Evolutionary conservation across 768 basidiomycete genomes (phyloP).

Genomic region (Chlorophyllum brunneum): DNA sequence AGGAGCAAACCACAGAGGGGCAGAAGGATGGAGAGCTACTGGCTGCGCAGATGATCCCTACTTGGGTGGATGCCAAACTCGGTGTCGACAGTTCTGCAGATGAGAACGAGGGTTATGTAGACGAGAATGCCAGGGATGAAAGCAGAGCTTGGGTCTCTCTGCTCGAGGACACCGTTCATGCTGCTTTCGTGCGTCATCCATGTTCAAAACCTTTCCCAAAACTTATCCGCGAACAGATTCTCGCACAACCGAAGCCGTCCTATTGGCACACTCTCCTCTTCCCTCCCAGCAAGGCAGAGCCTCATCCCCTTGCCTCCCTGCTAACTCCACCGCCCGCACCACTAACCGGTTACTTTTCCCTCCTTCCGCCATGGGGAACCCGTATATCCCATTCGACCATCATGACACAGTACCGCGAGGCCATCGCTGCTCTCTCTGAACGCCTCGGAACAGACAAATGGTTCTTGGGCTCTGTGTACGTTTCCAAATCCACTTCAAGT

Average conservation of each 20-base stretch:
- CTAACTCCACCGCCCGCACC: constrained; percentile 68
- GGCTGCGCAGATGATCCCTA: constrained; percentile 62
- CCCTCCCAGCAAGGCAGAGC: constrained; percentile 23
- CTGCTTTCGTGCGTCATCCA: constrained; percentile 54
- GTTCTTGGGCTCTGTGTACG: constrained; percentile 74
- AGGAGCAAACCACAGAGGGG: constrained; percentile 22
- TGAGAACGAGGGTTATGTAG: constrained; percentile 64
- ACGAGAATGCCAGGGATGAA: constrained; percentile 60
- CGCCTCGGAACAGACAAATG: constrained; percentile 74
- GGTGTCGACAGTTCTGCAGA: constrained; percentile 33
- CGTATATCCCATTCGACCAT: constrained; percentile 50
- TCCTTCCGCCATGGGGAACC: constrained; percentile 57
- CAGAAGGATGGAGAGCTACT: constrained; percentile 47
- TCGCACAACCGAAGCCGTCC: constrained; percentile 43
- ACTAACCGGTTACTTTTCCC: constrained; percentile 61
- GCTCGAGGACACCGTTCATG: constrained; percentile 73
- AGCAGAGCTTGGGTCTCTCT: constrained; percentile 81
- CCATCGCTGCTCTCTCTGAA: constrained; percentile 69
- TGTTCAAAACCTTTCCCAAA: constrained; percentile 8
- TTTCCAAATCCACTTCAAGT: neutral
- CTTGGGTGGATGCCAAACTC: constrained; percentile 64
- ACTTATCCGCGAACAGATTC: constrained; percentile 31
- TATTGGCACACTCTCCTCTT: constrained; percentile 40
- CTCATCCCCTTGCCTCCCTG: constrained; percentile 39
- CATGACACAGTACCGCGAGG: constrained; percentile 61